Conservation (phyloP, 2,329 filamentous ascomycete species). For the Phoma sp. region DNA sequence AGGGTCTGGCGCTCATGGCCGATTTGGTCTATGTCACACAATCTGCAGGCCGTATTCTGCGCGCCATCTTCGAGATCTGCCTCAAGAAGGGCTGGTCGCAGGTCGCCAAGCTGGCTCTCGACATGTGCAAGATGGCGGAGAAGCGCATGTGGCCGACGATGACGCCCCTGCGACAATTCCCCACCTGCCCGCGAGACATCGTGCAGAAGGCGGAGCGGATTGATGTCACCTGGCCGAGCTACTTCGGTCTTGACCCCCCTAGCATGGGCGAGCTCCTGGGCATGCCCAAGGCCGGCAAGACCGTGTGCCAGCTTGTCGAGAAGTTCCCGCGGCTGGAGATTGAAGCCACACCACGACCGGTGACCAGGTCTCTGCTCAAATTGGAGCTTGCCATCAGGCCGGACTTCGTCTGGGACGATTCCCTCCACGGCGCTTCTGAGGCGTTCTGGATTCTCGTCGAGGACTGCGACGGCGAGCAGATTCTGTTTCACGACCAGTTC, state of each 20-base stretch:
- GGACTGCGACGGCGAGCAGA: conserved; percentile 95
- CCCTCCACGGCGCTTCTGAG: conserved; percentile 84
- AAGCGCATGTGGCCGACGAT: conserved; percentile 99
- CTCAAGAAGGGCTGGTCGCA: conserved; percentile 95
- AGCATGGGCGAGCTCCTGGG: conserved; percentile 94
- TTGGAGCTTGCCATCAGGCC: conserved; percentile 91
- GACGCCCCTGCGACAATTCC: conserved; percentile 91
- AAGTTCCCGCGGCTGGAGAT: conserved; percentile 95
- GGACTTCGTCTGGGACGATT: conserved; percentile 94
- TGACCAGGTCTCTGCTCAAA: conserved; percentile 91
- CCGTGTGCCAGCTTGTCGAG: conserved; percentile 83
- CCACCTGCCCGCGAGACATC: conserved; percentile 78
- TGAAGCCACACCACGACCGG: conserved; percentile 90
- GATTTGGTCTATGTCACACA: conserved; percentile 99
- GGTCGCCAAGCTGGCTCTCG: conserved; percentile 88
- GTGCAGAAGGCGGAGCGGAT: conserved; percentile 93
- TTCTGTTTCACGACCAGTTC: conserved; percentile 94
- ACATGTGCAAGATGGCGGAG: conserved; percentile 98
- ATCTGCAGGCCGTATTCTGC: conserved; percentile 92
- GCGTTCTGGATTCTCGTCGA: conserved; percentile 98
- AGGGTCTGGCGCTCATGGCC: conserved; percentile 94
- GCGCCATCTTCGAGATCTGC: conserved; percentile 96
- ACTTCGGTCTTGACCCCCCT: conserved; percentile 95
- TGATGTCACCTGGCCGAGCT: conserved; percentile 89
- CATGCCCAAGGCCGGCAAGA: conserved; percentile 84